phyloP scores from a whole-genome alignment of 495 filamentous ascomycete species.

The Aspergillus mulundensis region DNA sequence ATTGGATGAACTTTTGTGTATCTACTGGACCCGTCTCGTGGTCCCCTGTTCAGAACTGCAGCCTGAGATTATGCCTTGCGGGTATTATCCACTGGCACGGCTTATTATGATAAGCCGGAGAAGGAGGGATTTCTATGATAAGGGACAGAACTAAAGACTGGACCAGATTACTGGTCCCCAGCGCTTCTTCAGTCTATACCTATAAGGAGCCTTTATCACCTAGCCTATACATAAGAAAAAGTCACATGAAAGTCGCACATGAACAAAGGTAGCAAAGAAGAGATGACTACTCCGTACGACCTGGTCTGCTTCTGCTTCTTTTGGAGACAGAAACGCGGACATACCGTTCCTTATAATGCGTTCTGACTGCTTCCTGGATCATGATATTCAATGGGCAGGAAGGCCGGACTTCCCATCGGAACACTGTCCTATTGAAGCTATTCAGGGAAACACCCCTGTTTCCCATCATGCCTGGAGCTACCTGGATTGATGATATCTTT shows the following conservation, averaged over 20 bases:
- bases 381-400: not conserved
- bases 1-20: slow-evolving; percentile 9
- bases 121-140: slow-evolving; percentile 4
- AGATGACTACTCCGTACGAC: not conserved
- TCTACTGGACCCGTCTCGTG: slow-evolving; percentile 12
- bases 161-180: not conserved
- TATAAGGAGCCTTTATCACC: slow-evolving; percentile 7
- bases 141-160: not conserved
- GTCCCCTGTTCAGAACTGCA: slow-evolving; percentile 6
- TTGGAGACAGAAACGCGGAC: not conserved
- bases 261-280: not conserved
- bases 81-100: slow-evolving; percentile 2
- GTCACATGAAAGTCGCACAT: slow-evolving; percentile 13
- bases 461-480: slow-evolving; percentile 2
- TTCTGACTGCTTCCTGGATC: no score
- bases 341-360: not conserved
- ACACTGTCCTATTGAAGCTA: not conserved
- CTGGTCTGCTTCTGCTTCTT: not conserved
- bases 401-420: not conserved
- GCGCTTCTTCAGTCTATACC: not conserved
- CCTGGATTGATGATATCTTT: not conserved
- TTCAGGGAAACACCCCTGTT: slow-evolving; percentile 4
- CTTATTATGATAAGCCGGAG: slow-evolving; percentile 5
- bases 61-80: slow-evolving; percentile 9
- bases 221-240: slow-evolving; percentile 14